Evolutionary conservation across 192 early-diverging fungal genomes (phyloP), one percentile per base, ranked within the genome.

Genomic region (Coemansia sp.): DNA sequence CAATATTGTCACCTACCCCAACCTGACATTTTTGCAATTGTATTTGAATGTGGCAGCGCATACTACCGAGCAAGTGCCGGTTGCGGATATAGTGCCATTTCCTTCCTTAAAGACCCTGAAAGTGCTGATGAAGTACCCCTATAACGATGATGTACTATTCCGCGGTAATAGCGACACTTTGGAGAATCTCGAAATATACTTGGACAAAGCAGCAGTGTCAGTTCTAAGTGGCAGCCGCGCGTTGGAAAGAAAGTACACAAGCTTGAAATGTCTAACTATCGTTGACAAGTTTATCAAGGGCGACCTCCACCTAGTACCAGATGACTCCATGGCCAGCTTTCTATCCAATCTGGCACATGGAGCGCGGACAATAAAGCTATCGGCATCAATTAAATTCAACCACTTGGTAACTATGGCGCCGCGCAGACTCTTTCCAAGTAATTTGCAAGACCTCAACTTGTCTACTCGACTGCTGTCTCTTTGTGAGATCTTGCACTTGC

Each of bases 131-230:
- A 18, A 25, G 11, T 65, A 65, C 25, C 63, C 63, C 18, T 65
- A 52, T 12, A 35, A 34, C 16, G 50, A 65, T 36, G 63, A 65
- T 11, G 38, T 55, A 7, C 37, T 65, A 12, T 65, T 65, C 13
- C 52, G 63, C 21, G 63, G 63, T 8, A 65, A 65, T 48, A 41
- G 48, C 16, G 34, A 25, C 2, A 65, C 63, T 16, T 25, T 65
- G 23, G 48, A 53, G 36, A 6, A 41, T 65, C 36, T 65, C 18
- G 18, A 31, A n/a, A 36, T 58, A 34, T 8, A 36, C 7, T 20
- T 58, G 5, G 56, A 58, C 28, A 11, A 36, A 9, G 33, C 14
- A 6, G 20, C 9, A 12, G 56, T 37, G 7, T 11, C 31, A 10
- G 36, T 18, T 33, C 18, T 58, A 18, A 37, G 14, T 16, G n/a